Conservation (phyloP, 345 rosid genomes). For the Populus deltoides region DNA sequence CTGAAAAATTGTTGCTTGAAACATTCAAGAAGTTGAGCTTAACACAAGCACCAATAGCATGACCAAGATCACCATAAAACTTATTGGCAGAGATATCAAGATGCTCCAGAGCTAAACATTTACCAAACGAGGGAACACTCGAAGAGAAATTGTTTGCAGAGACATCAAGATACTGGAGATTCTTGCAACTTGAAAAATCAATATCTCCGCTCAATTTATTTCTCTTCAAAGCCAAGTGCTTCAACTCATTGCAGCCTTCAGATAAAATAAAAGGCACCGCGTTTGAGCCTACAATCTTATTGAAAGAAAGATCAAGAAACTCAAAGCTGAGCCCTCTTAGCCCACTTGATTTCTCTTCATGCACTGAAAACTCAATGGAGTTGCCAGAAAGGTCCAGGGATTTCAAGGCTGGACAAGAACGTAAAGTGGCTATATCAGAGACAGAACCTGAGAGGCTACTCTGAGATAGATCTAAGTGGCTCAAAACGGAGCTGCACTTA, state of each 20-base stretch:
- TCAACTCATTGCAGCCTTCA: slow-evolving; percentile 61
- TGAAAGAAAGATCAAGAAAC: slow-evolving; percentile 72
- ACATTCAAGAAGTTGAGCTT: slow-evolving; percentile 60
- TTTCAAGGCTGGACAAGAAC: slow-evolving; percentile 55
- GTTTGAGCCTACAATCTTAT: slow-evolving; percentile 47
- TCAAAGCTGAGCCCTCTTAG: slow-evolving; percentile 48
- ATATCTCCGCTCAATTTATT: slow-evolving; percentile 67
- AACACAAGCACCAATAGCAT: slow-evolving; percentile 51
- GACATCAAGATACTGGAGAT: slow-evolving; percentile 59
- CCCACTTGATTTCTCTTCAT: slow-evolving; percentile 36
- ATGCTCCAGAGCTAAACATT: slow-evolving; percentile 58
- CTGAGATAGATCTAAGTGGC: slow-evolving; percentile 67
- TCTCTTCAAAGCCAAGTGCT: slow-evolving; percentile 48
- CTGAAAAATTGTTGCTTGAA: slow-evolving; percentile 62
- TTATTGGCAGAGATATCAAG: slow-evolving; percentile 77
- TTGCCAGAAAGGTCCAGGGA: slow-evolving; percentile 61
- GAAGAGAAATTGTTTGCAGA: slow-evolving; percentile 72
- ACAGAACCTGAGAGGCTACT: slow-evolving; percentile 64
- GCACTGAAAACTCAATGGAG: slow-evolving; percentile 37
- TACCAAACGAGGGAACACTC: slow-evolving; percentile 52
- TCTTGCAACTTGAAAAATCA: slow-evolving; percentile 59
- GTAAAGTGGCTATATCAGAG: slow-evolving; percentile 43
- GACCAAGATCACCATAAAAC: slow-evolving; percentile 56
- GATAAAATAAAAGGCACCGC: slow-evolving; percentile 51
- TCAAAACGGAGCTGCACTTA: slow-evolving; percentile 61